Base-by-base conservation (phyloP, 176 grass and related monocot species). In the Triticum monococcum region DNA sequence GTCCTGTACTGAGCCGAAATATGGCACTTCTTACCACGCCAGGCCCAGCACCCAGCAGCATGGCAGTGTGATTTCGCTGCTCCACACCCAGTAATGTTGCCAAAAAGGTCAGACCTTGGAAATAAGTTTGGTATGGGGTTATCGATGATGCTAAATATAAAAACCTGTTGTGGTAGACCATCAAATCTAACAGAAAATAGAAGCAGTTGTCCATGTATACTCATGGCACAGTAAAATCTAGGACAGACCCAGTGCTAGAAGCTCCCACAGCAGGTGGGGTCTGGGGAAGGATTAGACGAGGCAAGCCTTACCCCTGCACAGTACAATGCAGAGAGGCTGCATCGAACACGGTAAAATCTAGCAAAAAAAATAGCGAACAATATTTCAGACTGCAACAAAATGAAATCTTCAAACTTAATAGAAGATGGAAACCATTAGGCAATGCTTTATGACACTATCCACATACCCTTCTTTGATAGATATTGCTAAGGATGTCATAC, bases 401-500 rank as follows among this genome's bases (percentile, higher is more conserved):
- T 35, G 60, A 45, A 10, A 81, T 64, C 40, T 0, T 62, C 75
- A 20, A 68, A 81, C 68, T 81, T 41, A 68, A 75, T 84, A 84
- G 73, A 69, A 78, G 77, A 18, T 3, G 4, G 24, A 78, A 56
- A 69, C 9, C 48, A 69, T 66, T 24, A 59, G 8, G 33, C n/a
- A 83, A 72, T 84, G 57, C 23, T 57, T 66, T n/a, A 35, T 80
- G 65, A 72, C 57, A 64, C 76, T 72, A 35, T 22, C 11, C 18
- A 87, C 86, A 54, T 92, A 98, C 97, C 93, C 94, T 96, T 98
- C 97, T 91, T 98, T 98, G 69, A 98, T 89, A 83, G 86, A 94
- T 92, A 98, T 94, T 81, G 94, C 92, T 66, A 93, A 83, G 59
- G 88, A 64, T 84, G 93, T 96, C 88, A 92, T 86, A 80, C 92